Percentiles rank a stretch among this genome's conserved stretches.
phyloP scores from a whole-genome alignment of 495 filamentous ascomycete species.

The Thermothielavioides terrestris region DNA sequence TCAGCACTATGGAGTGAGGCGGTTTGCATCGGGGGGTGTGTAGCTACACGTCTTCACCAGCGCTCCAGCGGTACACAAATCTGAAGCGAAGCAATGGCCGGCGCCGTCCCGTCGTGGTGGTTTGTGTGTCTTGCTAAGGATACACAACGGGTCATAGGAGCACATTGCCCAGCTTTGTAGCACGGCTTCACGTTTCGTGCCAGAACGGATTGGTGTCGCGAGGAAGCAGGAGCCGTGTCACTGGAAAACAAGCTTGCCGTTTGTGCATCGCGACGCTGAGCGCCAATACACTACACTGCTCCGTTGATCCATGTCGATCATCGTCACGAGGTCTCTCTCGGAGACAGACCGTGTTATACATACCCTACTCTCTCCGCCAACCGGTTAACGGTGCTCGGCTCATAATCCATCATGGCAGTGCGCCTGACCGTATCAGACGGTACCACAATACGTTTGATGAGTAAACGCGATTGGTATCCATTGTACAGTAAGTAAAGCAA shows the following conservation, averaged over 20 bases:
- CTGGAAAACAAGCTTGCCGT: slow-evolving; percentile 5
- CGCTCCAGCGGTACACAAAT: too few relatives aligned
- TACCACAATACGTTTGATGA: too few relatives aligned
- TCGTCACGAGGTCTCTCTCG: neutral
- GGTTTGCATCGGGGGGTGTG: neutral
- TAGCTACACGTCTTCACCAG: too few relatives aligned
- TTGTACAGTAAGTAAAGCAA: too few relatives aligned
- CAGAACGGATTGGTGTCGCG: neutral
- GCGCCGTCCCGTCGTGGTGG: neutral
- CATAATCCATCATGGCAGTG: too few relatives aligned
- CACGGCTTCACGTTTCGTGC: neutral
- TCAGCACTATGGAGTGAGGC: slow-evolving; percentile 51
- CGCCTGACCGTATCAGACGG: too few relatives aligned
- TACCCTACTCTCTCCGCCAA: too few relatives aligned
- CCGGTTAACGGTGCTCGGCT: too few relatives aligned
- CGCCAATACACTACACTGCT: too few relatives aligned
- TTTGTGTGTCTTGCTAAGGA: neutral
- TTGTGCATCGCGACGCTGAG: neutral
- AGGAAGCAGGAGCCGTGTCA: neutral
- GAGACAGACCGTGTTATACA: neutral
- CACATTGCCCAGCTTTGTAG: neutral
- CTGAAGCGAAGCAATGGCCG: too few relatives aligned
- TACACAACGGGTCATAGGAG: too few relatives aligned
- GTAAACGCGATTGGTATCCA: too few relatives aligned
- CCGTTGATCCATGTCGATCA: neutral